Conservation (phyloP, 768 basidiomycete species). For the Tephrocybe sp. region DNA sequence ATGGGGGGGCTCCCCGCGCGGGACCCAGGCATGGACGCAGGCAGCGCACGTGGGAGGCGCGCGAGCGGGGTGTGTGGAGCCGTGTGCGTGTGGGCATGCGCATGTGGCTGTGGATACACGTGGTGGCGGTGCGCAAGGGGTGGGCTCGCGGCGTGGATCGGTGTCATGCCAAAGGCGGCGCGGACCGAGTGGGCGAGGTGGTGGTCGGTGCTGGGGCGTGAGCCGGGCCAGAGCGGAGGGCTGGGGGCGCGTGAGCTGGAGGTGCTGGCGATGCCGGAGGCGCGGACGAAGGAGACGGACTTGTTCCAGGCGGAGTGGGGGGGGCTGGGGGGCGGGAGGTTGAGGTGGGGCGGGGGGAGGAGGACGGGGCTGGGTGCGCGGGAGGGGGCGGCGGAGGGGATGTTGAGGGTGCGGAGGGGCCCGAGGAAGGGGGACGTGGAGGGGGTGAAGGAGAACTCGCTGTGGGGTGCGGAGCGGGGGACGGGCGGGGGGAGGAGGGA, state of each 20-base stretch:
- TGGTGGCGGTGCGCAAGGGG: conserved; percentile 5
- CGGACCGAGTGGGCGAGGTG: conserved; percentile 85
- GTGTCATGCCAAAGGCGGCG: conserved; percentile 91
- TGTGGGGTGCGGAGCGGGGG: conserved; percentile 29
- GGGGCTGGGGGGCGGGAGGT: no score
- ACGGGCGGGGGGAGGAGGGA: conserved; percentile 20
- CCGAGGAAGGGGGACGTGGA: conserved; percentile 82
- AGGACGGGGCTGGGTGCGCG: conserved; percentile 73
- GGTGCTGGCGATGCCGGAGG: conserved; percentile 33
- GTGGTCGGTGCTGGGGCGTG: conserved; percentile 37
- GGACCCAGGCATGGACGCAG: conserved; percentile 57
- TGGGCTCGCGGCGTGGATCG: conserved; percentile 47
- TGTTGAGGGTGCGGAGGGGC: conserved; percentile 71
- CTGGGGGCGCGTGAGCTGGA: conserved; percentile 63
- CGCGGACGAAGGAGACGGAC: no score
- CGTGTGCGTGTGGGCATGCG: conserved; percentile 22
- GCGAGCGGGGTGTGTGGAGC: conserved; percentile 10
- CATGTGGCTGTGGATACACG: conserved; percentile 13
- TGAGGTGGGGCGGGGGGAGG: conserved; percentile 49
- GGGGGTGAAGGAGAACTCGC: conserved; percentile 57
- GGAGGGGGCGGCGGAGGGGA: conserved; percentile 68
- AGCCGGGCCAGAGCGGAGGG: conserved; percentile 55
- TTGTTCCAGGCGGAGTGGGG: no score
- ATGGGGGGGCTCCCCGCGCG: conserved; percentile 73
- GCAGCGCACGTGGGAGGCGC: conserved; percentile 35